phyloP scores from a whole-genome alignment of 176 grass and related monocot species.

The Poa annua region DNA sequence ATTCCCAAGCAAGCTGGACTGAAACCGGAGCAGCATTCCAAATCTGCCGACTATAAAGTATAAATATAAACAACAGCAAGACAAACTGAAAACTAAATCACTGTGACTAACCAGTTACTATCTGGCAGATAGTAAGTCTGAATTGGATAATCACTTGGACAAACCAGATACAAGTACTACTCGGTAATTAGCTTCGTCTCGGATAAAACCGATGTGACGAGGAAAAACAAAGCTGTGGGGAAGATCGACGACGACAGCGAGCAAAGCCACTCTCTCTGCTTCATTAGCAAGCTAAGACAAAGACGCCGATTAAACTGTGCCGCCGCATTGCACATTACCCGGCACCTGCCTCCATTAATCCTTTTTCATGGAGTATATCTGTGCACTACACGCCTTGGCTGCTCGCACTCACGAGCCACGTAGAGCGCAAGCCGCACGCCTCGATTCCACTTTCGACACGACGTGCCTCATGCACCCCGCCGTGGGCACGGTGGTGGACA shows the following conservation, averaged over 20 bases:
- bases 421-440: not conserved
- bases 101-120: too few species aligned
- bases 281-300: conserved; percentile 28
- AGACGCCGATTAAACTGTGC: conserved; percentile 32
- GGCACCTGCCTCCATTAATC: not conserved
- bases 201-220: conserved; percentile 8
- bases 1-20: not conserved
- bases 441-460: not conserved
- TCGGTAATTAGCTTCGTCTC: not conserved
- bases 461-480: conserved; percentile 17
- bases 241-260: not conserved
- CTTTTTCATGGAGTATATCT: conserved; percentile 22
- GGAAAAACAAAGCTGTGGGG: conserved; percentile 26
- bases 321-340: conserved; percentile 30
- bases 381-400: not conserved
- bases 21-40: not conserved
- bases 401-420: conserved; percentile 17
- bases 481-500: conserved; percentile 34
- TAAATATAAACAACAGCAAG: not conserved
- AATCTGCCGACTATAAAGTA: not conserved
- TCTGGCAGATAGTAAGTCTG: not conserved
- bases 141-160: not conserved
- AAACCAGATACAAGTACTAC: not conserved
- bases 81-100: too few species aligned
- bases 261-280: conserved; percentile 37